A percentile compares a stretch with the other conserved stretches of the same genome.
phyloP scores from a whole-genome alignment of 441 rosid species.

The Erodium texanum region DNA sequence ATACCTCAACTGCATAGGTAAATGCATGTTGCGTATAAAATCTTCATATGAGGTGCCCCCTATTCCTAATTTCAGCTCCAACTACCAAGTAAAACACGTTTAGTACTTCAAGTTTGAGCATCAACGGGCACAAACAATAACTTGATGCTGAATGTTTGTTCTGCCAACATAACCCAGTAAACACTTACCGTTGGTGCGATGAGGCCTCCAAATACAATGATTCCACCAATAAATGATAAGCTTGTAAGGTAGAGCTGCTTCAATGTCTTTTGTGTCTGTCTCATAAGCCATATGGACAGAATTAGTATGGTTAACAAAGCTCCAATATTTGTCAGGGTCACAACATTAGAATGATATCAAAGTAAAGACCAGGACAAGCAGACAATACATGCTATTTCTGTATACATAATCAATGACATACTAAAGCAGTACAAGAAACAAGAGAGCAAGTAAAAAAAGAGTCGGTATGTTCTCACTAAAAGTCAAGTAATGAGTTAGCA shows the following conservation, averaged over 20 bases:
- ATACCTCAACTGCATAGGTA: constrained; percentile 86
- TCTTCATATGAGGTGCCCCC: constrained; percentile 95
- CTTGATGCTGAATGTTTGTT: neutral
- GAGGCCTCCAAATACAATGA: constrained; percentile 79
- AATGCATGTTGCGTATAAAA: constrained; percentile 68
- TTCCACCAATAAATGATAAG: constrained; percentile 53
- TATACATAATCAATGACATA: neutral
- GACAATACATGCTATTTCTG: neutral
- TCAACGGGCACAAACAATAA: neutral
- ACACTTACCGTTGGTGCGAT: constrained; percentile 82
- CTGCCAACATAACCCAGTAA: neutral
- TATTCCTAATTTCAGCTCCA: constrained; percentile 77
- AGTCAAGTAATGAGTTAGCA: neutral
- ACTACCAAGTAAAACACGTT: constrained; percentile 35
- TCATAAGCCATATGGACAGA: constrained; percentile 14
- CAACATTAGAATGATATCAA: neutral
- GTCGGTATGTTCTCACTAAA: neutral
- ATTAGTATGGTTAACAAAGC: constrained; percentile 9
- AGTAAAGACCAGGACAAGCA: neutral
- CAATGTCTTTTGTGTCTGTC: constrained; percentile 72
- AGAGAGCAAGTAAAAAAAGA: neutral
- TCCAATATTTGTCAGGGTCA: neutral
- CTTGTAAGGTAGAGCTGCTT: constrained; percentile 78
- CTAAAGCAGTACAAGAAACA: neutral
- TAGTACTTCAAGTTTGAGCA: neutral